phyloP scores from a whole-genome alignment of 2,329 filamentous ascomycete genomes.

The Monilinia aucupariae region DNA sequence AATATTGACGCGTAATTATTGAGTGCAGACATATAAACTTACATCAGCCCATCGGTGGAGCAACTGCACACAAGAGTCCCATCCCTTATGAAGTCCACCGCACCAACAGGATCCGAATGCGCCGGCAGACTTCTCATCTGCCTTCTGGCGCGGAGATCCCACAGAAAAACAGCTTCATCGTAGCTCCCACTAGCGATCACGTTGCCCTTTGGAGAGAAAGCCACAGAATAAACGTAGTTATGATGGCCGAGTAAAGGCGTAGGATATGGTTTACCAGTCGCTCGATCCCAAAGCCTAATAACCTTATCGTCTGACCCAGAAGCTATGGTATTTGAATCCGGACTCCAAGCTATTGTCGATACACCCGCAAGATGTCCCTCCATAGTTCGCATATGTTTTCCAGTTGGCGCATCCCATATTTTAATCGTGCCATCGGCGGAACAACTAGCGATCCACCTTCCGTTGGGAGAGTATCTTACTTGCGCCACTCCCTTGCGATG shows the following conservation, averaged over 20 bases:
- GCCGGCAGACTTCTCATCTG: conserved; percentile 89
- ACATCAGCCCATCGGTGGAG: conserved; percentile 84
- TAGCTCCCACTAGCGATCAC: conserved; percentile 93
- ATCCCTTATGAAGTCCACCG: conserved; percentile 88
- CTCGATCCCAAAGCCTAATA: conserved; percentile 83
- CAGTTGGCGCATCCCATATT: conserved; percentile 78
- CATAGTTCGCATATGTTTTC: conserved; percentile 77
- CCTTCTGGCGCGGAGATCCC: conserved; percentile 85
- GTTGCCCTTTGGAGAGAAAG: conserved; percentile 97
- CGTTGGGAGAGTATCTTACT: conserved; percentile 87
- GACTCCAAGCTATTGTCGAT: conserved; percentile 89
- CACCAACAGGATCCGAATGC: conserved; percentile 89
- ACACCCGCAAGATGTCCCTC: conserved; percentile 92
- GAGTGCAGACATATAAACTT: conserved; percentile 34
- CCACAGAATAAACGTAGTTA: conserved; percentile 91
- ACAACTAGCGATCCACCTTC: conserved; percentile 80
- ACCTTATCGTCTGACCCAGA: conserved; percentile 94
- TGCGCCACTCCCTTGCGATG: conserved; percentile 76
- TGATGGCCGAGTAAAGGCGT: conserved; percentile 74
- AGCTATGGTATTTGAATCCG: conserved; percentile 79
- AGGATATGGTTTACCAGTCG: conserved; percentile 52
- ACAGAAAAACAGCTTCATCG: conserved; percentile 93
- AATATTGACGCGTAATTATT: not conserved
- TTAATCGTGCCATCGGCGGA: conserved; percentile 88
- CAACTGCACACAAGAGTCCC: conserved; percentile 90